Evolutionary conservation across 2,329 filamentous ascomycete genomes (phyloP), one percentile per base, ranked within the genome.

Genomic region (Trichophyton mentagrophytes): DNA sequence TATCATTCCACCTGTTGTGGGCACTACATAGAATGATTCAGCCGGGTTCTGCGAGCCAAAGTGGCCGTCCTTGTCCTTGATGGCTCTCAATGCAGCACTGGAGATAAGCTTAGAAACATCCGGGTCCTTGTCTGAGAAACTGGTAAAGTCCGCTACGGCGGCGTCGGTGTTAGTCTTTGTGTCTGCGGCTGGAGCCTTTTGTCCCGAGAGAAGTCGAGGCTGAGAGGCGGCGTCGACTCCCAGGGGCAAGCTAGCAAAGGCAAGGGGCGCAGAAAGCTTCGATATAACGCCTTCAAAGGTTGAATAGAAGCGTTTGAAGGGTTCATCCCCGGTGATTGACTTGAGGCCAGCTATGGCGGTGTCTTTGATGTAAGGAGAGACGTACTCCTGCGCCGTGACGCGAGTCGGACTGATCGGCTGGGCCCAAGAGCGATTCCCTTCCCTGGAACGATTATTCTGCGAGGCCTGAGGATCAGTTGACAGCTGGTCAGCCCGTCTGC

Each of bases 1-100:
- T 63, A 91, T 87, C 2, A 90, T 96, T 65, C 92, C 90, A 3
- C 93, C 92, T 17, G 88, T 90, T 0, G 89, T 88, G 3, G 92
- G 93, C 0, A 99, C 93, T 1, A 97, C 88, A 71, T 96, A 97
- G 76, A 99, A 99, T 7, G 88, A 93, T 65, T 83, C 81, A 5
- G 78, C 77, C 2, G 74, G 64, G 67, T 88, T 88, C 62, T 80
- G 82, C 15, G 82, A 77, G 13, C 73, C 76, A 11, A 77, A 74
- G n/a, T 85, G 80, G 0, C 83, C 84, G 33, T 76, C 73, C 55
- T 86, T 85, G 61, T 88, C 85, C 20, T 84, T 81, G 47, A 96
- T 80, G 0, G 91, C 89, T 58, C 86, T 83, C 60, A 97, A 80
- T 2, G 92, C 89, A 11, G 92, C 90, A 65, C 85, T 85, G 46